Evolutionary conservation across 1,139 yeast genomes (phyloP).

Genomic region (Hyphopichia fennica): DNA sequence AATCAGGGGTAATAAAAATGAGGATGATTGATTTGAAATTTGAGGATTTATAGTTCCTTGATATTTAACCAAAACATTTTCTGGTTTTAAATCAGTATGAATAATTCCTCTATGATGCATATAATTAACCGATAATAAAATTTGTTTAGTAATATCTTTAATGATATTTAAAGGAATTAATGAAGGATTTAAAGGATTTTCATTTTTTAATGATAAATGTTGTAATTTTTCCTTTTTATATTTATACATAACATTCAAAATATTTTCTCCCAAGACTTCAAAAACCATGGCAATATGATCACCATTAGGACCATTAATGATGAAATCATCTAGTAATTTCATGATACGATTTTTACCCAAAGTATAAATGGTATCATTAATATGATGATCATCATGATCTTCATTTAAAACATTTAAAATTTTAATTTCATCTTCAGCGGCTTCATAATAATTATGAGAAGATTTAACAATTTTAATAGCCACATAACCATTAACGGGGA

Average conservation of each 20-base stretch:
- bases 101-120: conserved; percentile 45
- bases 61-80: conserved; percentile 33
- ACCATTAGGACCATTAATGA: conserved; percentile 43
- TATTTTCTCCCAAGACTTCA: conserved; percentile 44
- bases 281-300: conserved; percentile 46
- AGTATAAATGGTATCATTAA: conserved; percentile 17
- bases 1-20: conserved; percentile 1
- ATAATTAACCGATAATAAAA: conserved; percentile 38
- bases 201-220: not conserved
- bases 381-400: conserved; percentile 29
- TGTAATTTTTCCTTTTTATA: conserved; percentile 18
- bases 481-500: conserved; percentile 28
- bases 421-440: conserved; percentile 44
- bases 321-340: conserved; percentile 40
- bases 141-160: conserved; percentile 38
- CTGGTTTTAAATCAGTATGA: conserved; percentile 48
- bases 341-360: conserved; percentile 43
- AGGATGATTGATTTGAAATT: not conserved
- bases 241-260: conserved; percentile 37
- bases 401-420: conserved; percentile 23
- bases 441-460: conserved; percentile 39
- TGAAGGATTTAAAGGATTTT: not conserved
- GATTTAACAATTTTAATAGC: conserved; percentile 46
- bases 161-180: conserved; percentile 31
- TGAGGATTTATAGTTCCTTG: conserved; percentile 20